These are phyloP conservation scores for Candida sonorensis DNA, from an alignment of 805 yeast species.

Conservation along the genomic window DNA sequence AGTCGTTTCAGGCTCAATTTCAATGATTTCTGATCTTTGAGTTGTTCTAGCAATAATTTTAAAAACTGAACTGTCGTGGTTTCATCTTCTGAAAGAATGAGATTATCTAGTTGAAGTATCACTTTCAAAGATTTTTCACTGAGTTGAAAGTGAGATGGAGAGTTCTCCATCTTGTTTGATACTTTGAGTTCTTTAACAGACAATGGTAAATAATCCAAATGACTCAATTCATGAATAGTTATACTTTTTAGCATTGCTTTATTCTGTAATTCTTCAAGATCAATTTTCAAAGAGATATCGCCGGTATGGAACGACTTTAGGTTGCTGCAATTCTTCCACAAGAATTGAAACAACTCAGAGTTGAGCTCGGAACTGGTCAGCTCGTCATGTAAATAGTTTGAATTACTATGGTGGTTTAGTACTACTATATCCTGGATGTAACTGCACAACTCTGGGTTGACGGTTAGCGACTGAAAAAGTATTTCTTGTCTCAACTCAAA, in stretches of 20 bases:
- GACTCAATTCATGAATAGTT: slow-evolving; percentile 13
- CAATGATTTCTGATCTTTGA: too few species aligned
- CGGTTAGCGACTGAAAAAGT: slow-evolving; percentile 29
- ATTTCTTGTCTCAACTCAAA: slow-evolving; percentile 33
- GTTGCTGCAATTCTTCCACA: slow-evolving; percentile 14
- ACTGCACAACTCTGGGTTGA: slow-evolving; percentile 29
- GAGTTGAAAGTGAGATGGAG: too few species aligned
- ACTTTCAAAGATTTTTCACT: slow-evolving; percentile 1
- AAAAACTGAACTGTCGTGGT: slow-evolving; percentile 28
- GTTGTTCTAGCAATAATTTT: too few species aligned
- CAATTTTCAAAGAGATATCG: slow-evolving; percentile 1
- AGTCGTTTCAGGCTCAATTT: slow-evolving; percentile 26
- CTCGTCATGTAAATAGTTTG: slow-evolving; percentile 17
- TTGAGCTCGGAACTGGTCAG: slow-evolving; percentile 9
- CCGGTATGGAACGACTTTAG: slow-evolving; percentile 10
- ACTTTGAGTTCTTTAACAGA: slow-evolving; percentile 13
- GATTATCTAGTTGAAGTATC: slow-evolving; percentile 4
- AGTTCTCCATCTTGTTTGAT: slow-evolving; percentile 7
- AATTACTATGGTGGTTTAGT: slow-evolving; percentile 13
- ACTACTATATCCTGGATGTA: slow-evolving; percentile 31
- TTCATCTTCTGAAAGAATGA: slow-evolving; percentile 12
- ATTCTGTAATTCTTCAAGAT: slow-evolving; percentile 2
- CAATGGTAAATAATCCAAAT: slow-evolving; percentile 13
- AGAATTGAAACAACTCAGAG: slow-evolving; percentile 13
- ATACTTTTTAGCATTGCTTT: slow-evolving; percentile 6